These are phyloP conservation scores for Solanum tarijense DNA, from an alignment of 257 asterid species.

Conservation along the genomic window DNA sequence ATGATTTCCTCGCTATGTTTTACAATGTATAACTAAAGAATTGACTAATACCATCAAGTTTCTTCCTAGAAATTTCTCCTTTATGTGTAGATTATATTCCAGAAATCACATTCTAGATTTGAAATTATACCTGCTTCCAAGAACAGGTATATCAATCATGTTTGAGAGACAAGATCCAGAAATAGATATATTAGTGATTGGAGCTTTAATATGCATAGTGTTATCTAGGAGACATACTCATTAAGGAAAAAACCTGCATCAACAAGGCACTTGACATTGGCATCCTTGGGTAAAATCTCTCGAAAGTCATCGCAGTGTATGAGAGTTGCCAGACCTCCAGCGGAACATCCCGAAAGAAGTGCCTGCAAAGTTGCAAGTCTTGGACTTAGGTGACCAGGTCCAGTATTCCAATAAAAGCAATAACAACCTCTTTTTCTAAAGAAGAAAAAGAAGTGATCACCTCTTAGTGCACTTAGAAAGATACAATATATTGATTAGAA, in stretches of 20 bases:
- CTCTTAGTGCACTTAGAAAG: not conserved
- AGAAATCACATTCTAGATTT: not conserved
- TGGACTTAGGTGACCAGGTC: not conserved
- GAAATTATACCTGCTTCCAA: not conserved
- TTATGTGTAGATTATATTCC: not conserved
- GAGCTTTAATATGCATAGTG: not conserved
- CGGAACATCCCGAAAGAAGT: slow-evolving; percentile 92
- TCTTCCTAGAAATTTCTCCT: not conserved
- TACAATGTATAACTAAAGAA: not conserved
- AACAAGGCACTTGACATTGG: slow-evolving; percentile 77
- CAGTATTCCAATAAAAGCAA: not conserved
- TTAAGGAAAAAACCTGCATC: slow-evolving; percentile 90
- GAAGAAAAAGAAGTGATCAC: not conserved
- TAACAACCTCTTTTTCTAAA: not conserved
- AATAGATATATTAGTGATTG: not conserved
- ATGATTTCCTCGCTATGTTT: not conserved
- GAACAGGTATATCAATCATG: not conserved
- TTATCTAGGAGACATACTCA: slow-evolving; percentile 46
- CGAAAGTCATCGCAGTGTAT: slow-evolving; percentile 76
- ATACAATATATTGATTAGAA: not conserved
- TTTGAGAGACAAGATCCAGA: not conserved
- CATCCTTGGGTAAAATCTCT: slow-evolving; percentile 50
- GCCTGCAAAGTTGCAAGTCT: slow-evolving; percentile 36
- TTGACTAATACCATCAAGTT: not conserved
- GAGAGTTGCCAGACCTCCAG: slow-evolving; percentile 93